Evolutionary conservation across 257 asterid species (phyloP), one percentile per base, ranked within the genome.

Genomic region (Petunia secreta): DNA sequence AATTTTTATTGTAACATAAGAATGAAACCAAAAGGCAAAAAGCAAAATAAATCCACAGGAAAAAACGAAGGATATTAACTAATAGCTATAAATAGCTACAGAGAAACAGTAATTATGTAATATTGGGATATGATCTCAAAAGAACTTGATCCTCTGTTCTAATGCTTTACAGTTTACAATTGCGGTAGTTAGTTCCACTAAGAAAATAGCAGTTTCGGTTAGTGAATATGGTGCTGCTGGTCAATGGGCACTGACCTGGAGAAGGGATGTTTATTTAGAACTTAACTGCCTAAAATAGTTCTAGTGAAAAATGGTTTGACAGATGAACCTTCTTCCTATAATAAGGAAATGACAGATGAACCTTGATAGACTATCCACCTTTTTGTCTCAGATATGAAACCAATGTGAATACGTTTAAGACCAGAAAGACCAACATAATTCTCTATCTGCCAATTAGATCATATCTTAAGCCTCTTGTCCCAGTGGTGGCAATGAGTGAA

Each of bases 381-480:
- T 48, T 48, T 38, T 48, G 43, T 46, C 43, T 71, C 25, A 6
- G 77, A 5, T 41, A 71, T 48, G 34, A 71, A 71, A 9, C 4
- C 8, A 44, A 69, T 34, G 77, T 25, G 25, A 36, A 71, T 4
- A 9, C 44, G 77, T 8, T 71, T 10, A 48, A 48, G 2, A 37
- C 10, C 34, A 25, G 25, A 5, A 36, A 14, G 5, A 8, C 76
- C 37, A 37, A 46, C 76, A 69, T 7, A 38, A 8, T 8, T 69
- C 46, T 46, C 77, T 25, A 5, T 46, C 53, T 46, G 57, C 16
- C 41, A 25, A 46, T 9, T 46, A 16, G 15, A 69, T 69, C 46
- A 48, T 69, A 69, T 69, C 77, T 41, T 10, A 69, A 69, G 77
- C 38, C 54, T 66, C 75, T 7, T 1, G 75, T 44, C 75, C 41